A percentile compares a stretch with the other conserved stretches of the same genome.
phyloP scores from a whole-genome alignment of 176 grass and related monocot species.

The Cocos nucifera region DNA sequence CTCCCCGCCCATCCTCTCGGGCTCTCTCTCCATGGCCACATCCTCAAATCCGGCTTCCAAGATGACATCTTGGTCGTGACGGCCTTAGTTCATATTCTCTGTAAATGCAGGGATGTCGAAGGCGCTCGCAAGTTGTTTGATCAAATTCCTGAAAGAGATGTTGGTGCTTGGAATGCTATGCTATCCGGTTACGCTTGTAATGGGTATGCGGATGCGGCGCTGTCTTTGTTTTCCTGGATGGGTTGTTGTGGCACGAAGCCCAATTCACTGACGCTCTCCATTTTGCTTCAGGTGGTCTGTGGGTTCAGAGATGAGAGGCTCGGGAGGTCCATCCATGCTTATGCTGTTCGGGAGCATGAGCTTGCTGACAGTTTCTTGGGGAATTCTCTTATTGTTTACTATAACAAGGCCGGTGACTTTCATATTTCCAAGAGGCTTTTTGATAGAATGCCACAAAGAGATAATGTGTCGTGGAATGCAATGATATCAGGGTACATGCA shows the following conservation, averaged over 20 bases:
- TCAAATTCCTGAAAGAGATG: constrained; percentile 10
- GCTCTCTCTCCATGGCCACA: constrained; percentile 1
- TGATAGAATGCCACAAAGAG: constrained; percentile 2
- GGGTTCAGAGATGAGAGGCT: neutral
- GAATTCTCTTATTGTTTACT: constrained; percentile 23
- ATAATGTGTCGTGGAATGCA: constrained; percentile 18
- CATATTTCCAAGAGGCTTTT: constrained; percentile 17
- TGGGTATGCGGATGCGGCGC: neutral
- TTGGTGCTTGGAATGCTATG: constrained; percentile 18
- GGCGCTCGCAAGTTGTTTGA: constrained; percentile 18
- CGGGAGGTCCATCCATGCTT: constrained; percentile 5
- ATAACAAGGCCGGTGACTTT: constrained; percentile 8
- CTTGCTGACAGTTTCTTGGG: constrained; percentile 12
- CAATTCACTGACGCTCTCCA: constrained; percentile 13
- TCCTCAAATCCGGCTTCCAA: constrained; percentile 2
- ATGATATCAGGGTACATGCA: constrained; percentile 12
- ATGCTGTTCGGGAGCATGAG: constrained; percentile 9
- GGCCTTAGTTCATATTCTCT: neutral
- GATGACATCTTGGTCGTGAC: constrained; percentile 2
- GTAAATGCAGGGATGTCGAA: neutral
- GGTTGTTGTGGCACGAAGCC: constrained; percentile 2
- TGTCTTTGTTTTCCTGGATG: constrained; percentile 5
- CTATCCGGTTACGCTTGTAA: constrained; percentile 1
- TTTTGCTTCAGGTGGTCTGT: constrained; percentile 19
- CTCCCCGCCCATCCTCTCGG: neutral